A percentile compares a stretch with the other conserved stretches of the same genome.
phyloP scores from a whole-genome alignment of 2,329 filamentous ascomycete genomes.

The Pseudogymnoascus sp. region DNA sequence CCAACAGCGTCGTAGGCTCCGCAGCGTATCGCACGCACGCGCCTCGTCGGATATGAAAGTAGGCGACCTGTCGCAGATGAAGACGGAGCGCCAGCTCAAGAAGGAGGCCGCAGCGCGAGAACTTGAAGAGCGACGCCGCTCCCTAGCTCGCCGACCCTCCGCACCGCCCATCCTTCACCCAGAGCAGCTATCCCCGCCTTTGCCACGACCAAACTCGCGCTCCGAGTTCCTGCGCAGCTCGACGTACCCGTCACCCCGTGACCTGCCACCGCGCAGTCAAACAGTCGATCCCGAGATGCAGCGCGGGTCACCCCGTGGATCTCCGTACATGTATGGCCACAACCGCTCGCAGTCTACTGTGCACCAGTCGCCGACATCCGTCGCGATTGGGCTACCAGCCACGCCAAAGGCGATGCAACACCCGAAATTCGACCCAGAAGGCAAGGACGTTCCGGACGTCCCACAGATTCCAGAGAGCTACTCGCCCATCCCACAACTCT shows the following conservation, averaged over 20 bases:
- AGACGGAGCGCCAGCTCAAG: constrained; percentile 57
- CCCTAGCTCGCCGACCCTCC: constrained; percentile 71
- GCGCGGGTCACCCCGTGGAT: constrained; percentile 20
- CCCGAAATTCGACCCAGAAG: constrained; percentile 58
- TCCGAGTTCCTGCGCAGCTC: constrained; percentile 23
- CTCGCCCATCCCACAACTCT: constrained; percentile 16
- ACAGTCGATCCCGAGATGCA: constrained; percentile 45
- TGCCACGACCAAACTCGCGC: constrained; percentile 22
- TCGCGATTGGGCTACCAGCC: constrained; percentile 72
- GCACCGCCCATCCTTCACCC: constrained; percentile 77
- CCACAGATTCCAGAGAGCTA: constrained; percentile 48
- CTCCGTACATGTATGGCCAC: constrained; percentile 32
- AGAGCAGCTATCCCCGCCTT: constrained; percentile 36
- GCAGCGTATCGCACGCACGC: constrained; percentile 33
- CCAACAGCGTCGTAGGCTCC: constrained; percentile 20
- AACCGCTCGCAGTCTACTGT: constrained; percentile 27
- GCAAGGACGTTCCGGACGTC: constrained; percentile 50
- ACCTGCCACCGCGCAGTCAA: constrained; percentile 52
- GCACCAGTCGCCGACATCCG: constrained; percentile 42
- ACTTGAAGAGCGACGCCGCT: constrained; percentile 80
- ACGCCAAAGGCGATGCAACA: constrained; percentile 89
- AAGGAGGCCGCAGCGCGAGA: constrained; percentile 76
- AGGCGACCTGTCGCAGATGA: constrained; percentile 50
- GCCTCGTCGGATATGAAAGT: constrained; percentile 42
- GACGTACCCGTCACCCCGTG: constrained; percentile 31